Conservation (phyloP, 306 rosid genomes). For the Nissolia schottii region DNA sequence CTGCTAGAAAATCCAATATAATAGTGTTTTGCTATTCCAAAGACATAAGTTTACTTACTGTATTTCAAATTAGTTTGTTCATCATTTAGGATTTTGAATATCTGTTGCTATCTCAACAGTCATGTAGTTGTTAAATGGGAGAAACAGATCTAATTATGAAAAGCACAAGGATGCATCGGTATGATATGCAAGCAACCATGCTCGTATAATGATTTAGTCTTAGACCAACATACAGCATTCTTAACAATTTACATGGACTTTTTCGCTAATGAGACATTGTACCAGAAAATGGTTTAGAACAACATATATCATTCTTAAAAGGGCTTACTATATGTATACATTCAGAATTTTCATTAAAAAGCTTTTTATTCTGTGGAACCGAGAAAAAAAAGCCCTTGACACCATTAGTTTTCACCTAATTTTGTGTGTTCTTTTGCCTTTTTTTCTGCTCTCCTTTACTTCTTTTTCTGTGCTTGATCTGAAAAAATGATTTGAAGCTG, state of each 20-base stretch:
- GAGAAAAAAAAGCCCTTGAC: constrained; percentile 1
- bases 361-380: neutral
- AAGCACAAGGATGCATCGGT: neutral
- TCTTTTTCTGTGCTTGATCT: neutral
- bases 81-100: neutral
- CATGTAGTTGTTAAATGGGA: neutral
- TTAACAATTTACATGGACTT: neutral
- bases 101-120: neutral
- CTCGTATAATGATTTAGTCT: neutral
- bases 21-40: neutral
- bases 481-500: neutral
- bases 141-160: neutral
- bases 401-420: neutral
- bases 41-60: neutral
- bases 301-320: neutral
- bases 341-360: neutral
- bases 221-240: neutral
- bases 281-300: neutral
- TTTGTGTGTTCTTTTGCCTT: neutral
- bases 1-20: neutral
- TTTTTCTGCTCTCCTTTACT: neutral
- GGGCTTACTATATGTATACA: neutral
- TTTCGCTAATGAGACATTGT: neutral
- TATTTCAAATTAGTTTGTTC: neutral
- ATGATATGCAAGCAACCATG: constrained; percentile 5